Evolutionary conservation across 306 rosid species (phyloP).

Genomic region (Vicia villosa): DNA sequence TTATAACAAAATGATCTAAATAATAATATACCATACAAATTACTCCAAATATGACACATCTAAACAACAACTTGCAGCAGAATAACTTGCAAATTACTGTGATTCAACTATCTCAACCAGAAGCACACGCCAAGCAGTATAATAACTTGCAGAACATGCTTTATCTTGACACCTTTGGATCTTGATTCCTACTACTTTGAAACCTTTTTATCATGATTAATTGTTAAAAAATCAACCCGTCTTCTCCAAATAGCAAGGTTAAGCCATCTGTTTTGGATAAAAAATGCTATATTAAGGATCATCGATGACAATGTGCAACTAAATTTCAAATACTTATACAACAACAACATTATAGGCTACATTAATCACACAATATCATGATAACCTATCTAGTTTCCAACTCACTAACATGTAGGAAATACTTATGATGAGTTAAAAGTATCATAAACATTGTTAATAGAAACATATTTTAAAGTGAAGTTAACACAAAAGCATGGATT

Average conservation of each 20-base stretch:
- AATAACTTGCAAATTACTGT: no score
- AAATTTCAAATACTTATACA: background rate
- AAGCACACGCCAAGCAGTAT: slow-evolving; percentile 83
- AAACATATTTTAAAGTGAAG: no score
- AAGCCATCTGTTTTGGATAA: slow-evolving; percentile 36
- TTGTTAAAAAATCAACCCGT: slow-evolving; percentile 20
- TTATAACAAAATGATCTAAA: no score
- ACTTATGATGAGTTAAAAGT: background rate
- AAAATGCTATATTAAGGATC: slow-evolving; percentile 28
- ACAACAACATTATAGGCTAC: background rate
- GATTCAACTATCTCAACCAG: no score
- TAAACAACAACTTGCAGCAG: no score
- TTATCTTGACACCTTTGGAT: slow-evolving; percentile 75
- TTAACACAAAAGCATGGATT: no score
- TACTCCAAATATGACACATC: no score
- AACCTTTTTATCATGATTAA: slow-evolving; percentile 69
- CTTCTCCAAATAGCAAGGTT: slow-evolving; percentile 33
- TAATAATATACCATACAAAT: no score
- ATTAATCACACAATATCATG: background rate
- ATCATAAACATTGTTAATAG: no score
- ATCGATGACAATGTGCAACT: background rate
- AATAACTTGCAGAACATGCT: slow-evolving; percentile 73
- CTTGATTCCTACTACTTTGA: slow-evolving; percentile 68
- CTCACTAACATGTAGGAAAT: background rate
- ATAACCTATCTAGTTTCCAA: background rate